Evolutionary conservation across 352 stramenopile genomes (phyloP).

Genomic region (Globisporangium takayamanum): DNA sequence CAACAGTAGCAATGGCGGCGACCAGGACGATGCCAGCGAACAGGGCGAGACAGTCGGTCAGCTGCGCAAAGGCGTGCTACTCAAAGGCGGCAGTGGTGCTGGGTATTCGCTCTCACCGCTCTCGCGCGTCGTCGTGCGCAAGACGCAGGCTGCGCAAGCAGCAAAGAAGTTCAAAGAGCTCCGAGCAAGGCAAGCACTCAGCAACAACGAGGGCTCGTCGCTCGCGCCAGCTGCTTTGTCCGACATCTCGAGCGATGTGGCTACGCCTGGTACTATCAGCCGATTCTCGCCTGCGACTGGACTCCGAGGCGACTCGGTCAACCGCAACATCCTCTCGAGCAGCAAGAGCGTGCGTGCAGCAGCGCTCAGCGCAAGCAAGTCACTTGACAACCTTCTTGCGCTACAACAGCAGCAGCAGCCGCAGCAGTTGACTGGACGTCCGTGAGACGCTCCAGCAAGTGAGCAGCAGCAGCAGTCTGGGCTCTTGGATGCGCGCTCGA

Average conservation of each 20-base stretch:
- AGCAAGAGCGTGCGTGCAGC: conserved; percentile 3
- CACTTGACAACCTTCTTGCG: neutral
- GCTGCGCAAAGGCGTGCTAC: conserved; percentile 12
- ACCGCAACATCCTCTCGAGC: conserved; percentile 1
- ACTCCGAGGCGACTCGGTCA: neutral
- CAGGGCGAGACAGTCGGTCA: conserved; percentile 12
- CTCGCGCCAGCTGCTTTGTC: neutral
- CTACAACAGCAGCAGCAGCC: neutral
- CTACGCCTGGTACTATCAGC: no score
- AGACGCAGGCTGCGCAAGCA: conserved; percentile 30
- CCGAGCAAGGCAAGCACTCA: conserved; percentile 10
- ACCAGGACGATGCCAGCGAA: conserved; percentile 9
- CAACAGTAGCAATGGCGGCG: neutral
- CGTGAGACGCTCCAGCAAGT: neutral
- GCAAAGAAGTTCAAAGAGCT: conserved; percentile 46
- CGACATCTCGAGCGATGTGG: neutral
- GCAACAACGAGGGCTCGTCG: neutral
- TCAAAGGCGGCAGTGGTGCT: conserved; percentile 16
- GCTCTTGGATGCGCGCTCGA: conserved; percentile 7
- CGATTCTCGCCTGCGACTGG: neutral
- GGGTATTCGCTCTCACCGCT: conserved; percentile 28
- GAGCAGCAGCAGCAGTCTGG: neutral
- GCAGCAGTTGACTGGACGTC: neutral
- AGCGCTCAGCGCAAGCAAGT: neutral
- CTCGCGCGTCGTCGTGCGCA: conserved; percentile 33